These are phyloP conservation scores for Talaromyces liani DNA, from an alignment of 495 filamentous ascomycete genomes.

Conservation along the genomic window DNA sequence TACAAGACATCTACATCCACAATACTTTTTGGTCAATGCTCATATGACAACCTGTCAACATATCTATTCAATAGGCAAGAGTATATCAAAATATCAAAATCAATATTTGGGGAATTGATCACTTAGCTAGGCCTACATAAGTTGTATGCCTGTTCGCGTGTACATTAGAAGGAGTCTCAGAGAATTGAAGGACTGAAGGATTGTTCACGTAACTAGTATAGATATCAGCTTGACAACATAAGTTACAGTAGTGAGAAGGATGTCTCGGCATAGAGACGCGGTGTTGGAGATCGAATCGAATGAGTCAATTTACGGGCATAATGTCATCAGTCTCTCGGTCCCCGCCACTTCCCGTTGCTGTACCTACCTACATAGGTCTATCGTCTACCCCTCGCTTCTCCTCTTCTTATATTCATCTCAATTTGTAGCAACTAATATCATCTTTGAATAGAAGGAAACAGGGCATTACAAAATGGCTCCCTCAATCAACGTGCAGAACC, in stretches of 20 bases:
- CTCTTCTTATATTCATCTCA: not conserved
- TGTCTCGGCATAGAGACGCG: not conserved
- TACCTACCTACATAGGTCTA: no score
- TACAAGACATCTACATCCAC: not conserved
- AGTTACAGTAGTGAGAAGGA: not conserved
- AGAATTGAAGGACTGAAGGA: not conserved
- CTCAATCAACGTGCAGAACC: constrained; percentile 60
- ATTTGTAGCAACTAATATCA: not conserved
- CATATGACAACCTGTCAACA: not conserved
- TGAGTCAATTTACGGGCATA: not conserved
- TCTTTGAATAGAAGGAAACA: not conserved
- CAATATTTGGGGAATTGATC: not conserved
- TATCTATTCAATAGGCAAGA: not conserved
- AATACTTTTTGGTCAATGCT: not conserved
- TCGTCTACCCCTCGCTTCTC: not conserved
- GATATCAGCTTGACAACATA: not conserved
- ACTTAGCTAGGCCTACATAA: not conserved
- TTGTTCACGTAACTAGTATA: no score
- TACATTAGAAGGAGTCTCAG: not conserved
- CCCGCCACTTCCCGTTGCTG: not conserved
- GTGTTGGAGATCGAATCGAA: not conserved
- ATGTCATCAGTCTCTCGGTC: not conserved
- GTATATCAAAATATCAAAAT: not conserved
- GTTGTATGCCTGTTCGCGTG: not conserved
- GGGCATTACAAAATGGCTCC: constrained; percentile 20